phyloP scores from a whole-genome alignment of 1,284 basidiomycete genomes.

The Trichosporon faecale region DNA sequence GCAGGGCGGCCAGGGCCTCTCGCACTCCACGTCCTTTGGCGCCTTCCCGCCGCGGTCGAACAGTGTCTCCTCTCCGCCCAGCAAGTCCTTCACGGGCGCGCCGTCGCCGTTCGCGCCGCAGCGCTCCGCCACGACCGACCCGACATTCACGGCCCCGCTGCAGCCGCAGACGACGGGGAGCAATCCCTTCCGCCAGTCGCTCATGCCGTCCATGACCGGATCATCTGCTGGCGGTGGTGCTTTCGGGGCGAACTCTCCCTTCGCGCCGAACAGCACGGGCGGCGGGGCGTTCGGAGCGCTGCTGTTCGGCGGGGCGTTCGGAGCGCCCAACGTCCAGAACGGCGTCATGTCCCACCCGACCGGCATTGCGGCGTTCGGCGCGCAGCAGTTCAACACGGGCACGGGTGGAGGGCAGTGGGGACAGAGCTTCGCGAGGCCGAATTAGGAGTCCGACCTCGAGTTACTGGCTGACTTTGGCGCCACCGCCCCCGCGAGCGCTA shows the following conservation, averaged over 20 bases:
- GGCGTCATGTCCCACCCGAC: background rate
- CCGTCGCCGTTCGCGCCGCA: slow-evolving; percentile 78
- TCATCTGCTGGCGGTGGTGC: background rate
- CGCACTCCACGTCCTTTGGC: background rate
- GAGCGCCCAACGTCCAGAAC: background rate
- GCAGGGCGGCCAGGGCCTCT: background rate
- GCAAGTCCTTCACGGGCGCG: slow-evolving; percentile 32
- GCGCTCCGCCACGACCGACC: slow-evolving; percentile 13
- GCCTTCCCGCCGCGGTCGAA: background rate
- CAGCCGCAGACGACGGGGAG: slow-evolving; percentile 24
- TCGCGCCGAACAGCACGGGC: background rate
- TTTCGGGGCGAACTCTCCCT: background rate
- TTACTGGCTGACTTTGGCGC: background rate
- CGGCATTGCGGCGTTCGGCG: slow-evolving; percentile 8
- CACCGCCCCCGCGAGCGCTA: no score
- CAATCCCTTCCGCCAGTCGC: slow-evolving; percentile 44
- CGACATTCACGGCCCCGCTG: slow-evolving; percentile 12
- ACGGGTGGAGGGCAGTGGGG: background rate
- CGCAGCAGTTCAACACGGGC: background rate
- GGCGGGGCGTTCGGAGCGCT: background rate
- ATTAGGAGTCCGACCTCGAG: background rate
- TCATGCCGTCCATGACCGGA: slow-evolving; percentile 10
- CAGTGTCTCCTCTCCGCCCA: background rate
- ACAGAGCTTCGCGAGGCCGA: slow-evolving; percentile 2
- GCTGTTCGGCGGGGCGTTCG: background rate